Evolutionary conservation across 2,329 filamentous ascomycete species (phyloP).

Genomic region (Fusarium drepaniforme): DNA sequence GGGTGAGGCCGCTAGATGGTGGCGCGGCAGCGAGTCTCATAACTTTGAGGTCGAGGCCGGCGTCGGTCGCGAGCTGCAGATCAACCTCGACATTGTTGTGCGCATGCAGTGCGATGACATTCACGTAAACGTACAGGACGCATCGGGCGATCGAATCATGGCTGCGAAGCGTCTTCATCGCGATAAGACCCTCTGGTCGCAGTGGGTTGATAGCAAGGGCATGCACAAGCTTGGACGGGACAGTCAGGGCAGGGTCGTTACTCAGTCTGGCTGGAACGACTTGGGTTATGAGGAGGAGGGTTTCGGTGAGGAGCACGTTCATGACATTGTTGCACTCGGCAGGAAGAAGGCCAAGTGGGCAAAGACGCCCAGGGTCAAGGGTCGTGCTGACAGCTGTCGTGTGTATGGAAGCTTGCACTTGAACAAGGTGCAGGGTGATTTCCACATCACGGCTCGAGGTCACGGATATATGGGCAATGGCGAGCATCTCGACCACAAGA

Average conservation of each 20-base stretch:
- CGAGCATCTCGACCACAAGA: constrained; percentile 81
- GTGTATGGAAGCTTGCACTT: constrained; percentile 91
- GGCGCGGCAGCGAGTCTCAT: constrained; percentile 85
- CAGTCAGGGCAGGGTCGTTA: constrained; percentile 64
- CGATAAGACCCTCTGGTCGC: constrained; percentile 83
- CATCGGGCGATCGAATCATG: constrained; percentile 90
- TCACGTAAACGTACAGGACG: constrained; percentile 98
- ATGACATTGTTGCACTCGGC: constrained; percentile 85
- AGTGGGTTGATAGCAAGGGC: constrained; percentile 82
- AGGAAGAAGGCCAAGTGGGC: constrained; percentile 74
- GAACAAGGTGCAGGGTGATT: constrained; percentile 98
- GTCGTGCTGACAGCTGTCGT: constrained; percentile 79
- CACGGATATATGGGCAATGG: constrained; percentile 92
- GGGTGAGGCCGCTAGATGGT: constrained; percentile 86
- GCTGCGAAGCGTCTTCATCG: constrained; percentile 80
- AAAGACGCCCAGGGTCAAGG: constrained; percentile 79
- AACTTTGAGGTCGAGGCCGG: constrained; percentile 95
- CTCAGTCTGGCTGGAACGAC: constrained; percentile 68
- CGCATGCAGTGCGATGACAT: constrained; percentile 88
- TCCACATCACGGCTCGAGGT: constrained; percentile 94
- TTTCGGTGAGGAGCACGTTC: constrained; percentile 85
- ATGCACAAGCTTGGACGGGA: constrained; percentile 71
- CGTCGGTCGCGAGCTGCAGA: constrained; percentile 86
- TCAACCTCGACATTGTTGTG: constrained; percentile 95
- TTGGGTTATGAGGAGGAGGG: constrained; percentile 69